phyloP scores from a whole-genome alignment of 2,329 filamentous ascomycete species.

The Rhinocladiella similis region DNA sequence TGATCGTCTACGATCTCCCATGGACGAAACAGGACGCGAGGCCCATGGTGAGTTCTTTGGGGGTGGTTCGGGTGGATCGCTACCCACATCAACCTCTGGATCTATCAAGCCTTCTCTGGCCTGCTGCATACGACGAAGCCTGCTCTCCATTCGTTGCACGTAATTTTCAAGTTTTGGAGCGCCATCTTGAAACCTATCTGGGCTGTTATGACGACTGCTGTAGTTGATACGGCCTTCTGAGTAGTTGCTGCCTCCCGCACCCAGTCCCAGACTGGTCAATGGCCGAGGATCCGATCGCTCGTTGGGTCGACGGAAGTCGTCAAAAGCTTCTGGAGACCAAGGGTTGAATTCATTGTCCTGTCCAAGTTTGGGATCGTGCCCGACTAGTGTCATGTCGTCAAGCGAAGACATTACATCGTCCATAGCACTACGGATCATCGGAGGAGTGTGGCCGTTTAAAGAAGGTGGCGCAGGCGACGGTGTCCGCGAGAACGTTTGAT shows the following conservation, averaged over 20 bases:
- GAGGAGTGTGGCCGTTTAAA: slow-evolving; percentile 73
- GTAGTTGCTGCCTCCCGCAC: slow-evolving; percentile 48
- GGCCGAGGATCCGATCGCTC: slow-evolving; percentile 53
- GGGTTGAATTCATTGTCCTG: slow-evolving; percentile 62
- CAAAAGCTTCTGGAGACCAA: slow-evolving; percentile 91
- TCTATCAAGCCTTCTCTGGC: slow-evolving; percentile 38
- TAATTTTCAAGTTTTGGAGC: slow-evolving; percentile 79
- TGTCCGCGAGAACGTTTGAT: slow-evolving; percentile 55
- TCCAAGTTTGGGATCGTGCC: slow-evolving; percentile 51
- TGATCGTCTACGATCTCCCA: slow-evolving; percentile 39
- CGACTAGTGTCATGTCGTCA: slow-evolving; percentile 74
- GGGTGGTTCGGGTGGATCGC: slow-evolving; percentile 62
- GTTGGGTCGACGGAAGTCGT: slow-evolving; percentile 44
- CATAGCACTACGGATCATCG: slow-evolving; percentile 91
- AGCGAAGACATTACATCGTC: slow-evolving; percentile 96
- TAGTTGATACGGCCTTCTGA: slow-evolving; percentile 62
- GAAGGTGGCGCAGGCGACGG: slow-evolving; percentile 70
- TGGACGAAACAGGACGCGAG: slow-evolving; percentile 43
- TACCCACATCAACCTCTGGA: slow-evolving; percentile 51
- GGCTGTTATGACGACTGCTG: slow-evolving; percentile 47
- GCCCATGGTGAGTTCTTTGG: slow-evolving; percentile 54
- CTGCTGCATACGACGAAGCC: slow-evolving; percentile 69
- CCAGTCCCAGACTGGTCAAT: slow-evolving; percentile 73
- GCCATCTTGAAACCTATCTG: slow-evolving; percentile 55
- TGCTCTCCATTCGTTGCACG: slow-evolving; percentile 86